phyloP scores from a whole-genome alignment of 768 basidiomycete genomes.

The Fistulinella prunicolor region DNA sequence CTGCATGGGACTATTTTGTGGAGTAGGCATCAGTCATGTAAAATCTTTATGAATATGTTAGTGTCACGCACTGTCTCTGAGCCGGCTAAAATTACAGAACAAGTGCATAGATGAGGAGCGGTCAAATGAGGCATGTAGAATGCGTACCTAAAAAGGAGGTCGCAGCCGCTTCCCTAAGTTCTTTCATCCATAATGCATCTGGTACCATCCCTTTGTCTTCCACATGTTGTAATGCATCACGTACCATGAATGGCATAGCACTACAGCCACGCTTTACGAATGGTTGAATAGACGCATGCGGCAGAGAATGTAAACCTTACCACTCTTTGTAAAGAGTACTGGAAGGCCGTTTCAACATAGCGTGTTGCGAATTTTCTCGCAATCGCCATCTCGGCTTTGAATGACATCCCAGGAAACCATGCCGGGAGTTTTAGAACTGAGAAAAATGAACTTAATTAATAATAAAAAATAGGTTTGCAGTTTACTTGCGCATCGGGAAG shows the following conservation, averaged over 20 bases:
- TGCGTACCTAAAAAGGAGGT: constrained; percentile 5
- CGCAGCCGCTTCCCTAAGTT: constrained; percentile 2
- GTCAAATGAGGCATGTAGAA: neutral
- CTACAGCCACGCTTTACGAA: neutral
- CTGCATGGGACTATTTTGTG: neutral
- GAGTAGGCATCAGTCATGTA: neutral
- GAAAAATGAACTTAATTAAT: neutral
- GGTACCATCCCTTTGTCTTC: neutral
- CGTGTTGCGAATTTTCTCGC: neutral
- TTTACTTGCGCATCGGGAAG: neutral
- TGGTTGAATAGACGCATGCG: neutral
- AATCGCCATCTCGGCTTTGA: neutral
- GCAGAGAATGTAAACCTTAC: neutral
- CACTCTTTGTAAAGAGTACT: neutral
- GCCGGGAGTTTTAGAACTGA: constrained; percentile 4
- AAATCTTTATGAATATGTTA: neutral
- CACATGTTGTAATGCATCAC: neutral
- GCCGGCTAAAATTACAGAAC: neutral
- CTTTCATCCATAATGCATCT: neutral
- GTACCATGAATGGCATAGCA: neutral
- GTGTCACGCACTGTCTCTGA: constrained; percentile 9
- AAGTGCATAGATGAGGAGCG: neutral
- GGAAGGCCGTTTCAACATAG: constrained; percentile 4
- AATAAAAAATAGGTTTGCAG: neutral
- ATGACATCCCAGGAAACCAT: constrained; percentile 12